Percentiles rank a stretch among this genome's conserved stretches.
These are phyloP conservation scores for Magnolia sinica DNA, from an alignment of 164 flowering plant genomes.

Conservation along the genomic window DNA sequence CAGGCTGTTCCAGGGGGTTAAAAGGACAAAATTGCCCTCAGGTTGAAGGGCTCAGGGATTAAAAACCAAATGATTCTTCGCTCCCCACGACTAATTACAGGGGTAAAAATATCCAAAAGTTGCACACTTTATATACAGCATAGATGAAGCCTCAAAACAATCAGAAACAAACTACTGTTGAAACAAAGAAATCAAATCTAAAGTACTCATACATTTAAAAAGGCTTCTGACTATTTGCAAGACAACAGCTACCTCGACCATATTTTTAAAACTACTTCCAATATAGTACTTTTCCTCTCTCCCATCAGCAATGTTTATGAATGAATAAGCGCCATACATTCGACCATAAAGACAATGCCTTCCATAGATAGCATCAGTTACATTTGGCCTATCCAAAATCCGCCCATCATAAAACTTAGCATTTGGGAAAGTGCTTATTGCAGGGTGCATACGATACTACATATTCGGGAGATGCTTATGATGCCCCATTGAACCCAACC, in stretches of 20 bases:
- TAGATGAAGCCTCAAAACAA: too few relatives aligned
- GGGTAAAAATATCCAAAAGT: too few relatives aligned
- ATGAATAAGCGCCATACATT: conserved; percentile 48
- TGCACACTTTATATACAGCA: too few relatives aligned
- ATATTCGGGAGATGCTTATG: conserved; percentile 37
- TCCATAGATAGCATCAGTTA: conserved; percentile 20
- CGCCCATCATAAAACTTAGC: conserved; percentile 32
- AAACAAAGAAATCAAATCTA: background rate
- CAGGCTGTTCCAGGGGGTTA: too few relatives aligned
- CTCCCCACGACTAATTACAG: too few relatives aligned
- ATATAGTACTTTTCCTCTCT: conserved; percentile 25
- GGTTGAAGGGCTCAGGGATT: background rate
- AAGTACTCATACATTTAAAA: conserved; percentile 27
- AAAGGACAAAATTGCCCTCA: background rate
- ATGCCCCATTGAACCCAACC: conserved; percentile 38
- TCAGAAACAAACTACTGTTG: background rate
- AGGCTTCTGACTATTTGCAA: conserved; percentile 22
- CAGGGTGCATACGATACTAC: conserved; percentile 53
- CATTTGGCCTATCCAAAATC: conserved; percentile 43
- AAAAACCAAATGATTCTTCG: background rate
- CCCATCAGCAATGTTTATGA: conserved; percentile 38
- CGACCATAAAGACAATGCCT: conserved; percentile 27
- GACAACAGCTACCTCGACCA: conserved; percentile 38
- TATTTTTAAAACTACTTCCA: conserved; percentile 27
- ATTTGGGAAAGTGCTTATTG: conserved; percentile 50